These are phyloP conservation scores for Polygonum maritimum DNA, from an alignment of 148 eudicot genomes.

Conservation along the genomic window DNA sequence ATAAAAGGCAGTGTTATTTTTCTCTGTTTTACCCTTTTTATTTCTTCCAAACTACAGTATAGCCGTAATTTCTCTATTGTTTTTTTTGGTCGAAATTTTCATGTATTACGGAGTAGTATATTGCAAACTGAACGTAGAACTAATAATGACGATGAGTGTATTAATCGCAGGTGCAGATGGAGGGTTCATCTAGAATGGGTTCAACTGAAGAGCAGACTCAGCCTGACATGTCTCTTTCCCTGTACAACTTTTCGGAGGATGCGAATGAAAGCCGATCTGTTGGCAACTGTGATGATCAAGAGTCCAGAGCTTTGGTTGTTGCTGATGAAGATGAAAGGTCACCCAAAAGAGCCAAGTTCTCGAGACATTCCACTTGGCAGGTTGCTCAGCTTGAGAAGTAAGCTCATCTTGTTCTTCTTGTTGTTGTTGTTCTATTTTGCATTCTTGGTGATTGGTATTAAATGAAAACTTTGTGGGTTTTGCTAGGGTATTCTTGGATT, in stretches of 20 bases:
- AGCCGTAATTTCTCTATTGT: no score
- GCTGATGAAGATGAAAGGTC: neutral
- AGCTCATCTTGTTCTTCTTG: neutral
- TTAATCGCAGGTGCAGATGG: neutral
- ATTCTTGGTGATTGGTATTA: neutral
- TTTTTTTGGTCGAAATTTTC: neutral
- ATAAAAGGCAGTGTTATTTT: neutral
- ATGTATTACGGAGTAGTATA: no score
- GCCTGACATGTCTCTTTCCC: neutral
- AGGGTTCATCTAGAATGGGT: neutral
- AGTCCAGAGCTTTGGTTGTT: constrained; percentile 9
- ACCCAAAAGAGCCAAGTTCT: constrained; percentile 20
- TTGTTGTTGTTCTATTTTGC: neutral
- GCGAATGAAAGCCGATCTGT: constrained; percentile 25
- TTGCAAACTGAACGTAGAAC: no score
- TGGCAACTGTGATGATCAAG: constrained; percentile 12
- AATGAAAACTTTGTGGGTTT: neutral
- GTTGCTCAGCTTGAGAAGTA: constrained; percentile 78
- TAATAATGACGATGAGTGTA: neutral
- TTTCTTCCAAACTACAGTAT: neutral
- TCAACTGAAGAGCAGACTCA: neutral
- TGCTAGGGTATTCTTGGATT: constrained; percentile 46
- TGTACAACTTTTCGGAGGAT: neutral
- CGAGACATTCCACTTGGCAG: constrained; percentile 65
- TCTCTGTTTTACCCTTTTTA: neutral